Evolutionary conservation across 1,284 basidiomycete species (phyloP).

Genomic region (Ustilago xerochloae): DNA sequence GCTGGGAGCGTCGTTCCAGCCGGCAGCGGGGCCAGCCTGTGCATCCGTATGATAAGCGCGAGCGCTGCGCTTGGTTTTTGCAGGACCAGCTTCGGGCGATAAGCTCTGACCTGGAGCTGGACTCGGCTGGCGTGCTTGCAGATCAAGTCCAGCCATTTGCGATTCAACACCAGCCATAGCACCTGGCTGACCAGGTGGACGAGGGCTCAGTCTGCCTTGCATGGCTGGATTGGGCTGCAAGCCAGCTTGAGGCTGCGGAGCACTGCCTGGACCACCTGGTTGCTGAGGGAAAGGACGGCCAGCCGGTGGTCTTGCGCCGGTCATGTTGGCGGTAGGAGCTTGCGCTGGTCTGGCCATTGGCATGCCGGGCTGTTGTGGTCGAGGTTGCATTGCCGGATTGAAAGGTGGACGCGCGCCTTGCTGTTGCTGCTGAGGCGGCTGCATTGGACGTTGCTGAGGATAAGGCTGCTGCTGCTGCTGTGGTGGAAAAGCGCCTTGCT

Average conservation of each 20-base stretch:
- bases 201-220: slow-evolving; percentile 41
- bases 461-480: slow-evolving; percentile 37
- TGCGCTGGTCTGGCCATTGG: slow-evolving; percentile 17
- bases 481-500: slow-evolving; percentile 17
- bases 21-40: slow-evolving; percentile 29
- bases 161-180: slow-evolving; percentile 20
- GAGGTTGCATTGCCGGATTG: slow-evolving; percentile 24
- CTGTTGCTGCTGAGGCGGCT: slow-evolving; percentile 19
- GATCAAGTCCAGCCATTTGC: slow-evolving; percentile 50
- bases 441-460: slow-evolving; percentile 22
- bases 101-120: slow-evolving; percentile 14
- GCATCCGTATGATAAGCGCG: slow-evolving; percentile 67
- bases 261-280: slow-evolving; percentile 1
- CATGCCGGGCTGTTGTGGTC: slow-evolving; percentile 37
- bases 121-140: slow-evolving; percentile 34
- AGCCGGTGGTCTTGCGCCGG: slow-evolving; percentile 24
- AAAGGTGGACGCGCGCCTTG: slow-evolving; percentile 18
- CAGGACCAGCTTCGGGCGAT: slow-evolving; percentile 40
- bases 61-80: slow-evolving; percentile 63
- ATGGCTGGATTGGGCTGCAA: slow-evolving; percentile 18
- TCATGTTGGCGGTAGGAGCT: slow-evolving; percentile 18
- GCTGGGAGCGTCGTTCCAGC: slow-evolving; percentile 61
- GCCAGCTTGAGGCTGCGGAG: slow-evolving; percentile 7
- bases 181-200: slow-evolving; percentile 30
- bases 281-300: slow-evolving; percentile 35